Evolutionary conservation across 805 yeast genomes (phyloP).

Genomic region (Saccharomycopsis fibuligera): DNA sequence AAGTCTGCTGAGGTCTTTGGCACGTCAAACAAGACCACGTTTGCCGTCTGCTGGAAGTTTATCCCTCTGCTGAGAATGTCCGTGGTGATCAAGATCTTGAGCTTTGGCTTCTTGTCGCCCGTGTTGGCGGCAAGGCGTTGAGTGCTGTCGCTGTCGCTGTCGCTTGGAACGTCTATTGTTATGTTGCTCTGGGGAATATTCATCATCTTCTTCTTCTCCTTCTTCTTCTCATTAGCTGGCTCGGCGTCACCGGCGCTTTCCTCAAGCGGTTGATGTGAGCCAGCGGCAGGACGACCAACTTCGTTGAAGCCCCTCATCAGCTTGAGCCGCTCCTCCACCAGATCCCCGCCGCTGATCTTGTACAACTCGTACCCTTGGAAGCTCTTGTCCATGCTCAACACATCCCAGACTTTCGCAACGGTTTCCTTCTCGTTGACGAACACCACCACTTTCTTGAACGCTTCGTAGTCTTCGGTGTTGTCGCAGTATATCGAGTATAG

Average conservation of each 20-base stretch:
- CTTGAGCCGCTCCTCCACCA: slow-evolving; percentile 49
- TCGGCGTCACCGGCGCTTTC: neutral
- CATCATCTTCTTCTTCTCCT: neutral
- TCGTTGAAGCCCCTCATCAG: slow-evolving; percentile 6
- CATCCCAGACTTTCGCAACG: slow-evolving; percentile 51
- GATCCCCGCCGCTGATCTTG: slow-evolving; percentile 62
- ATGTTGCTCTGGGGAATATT: slow-evolving; percentile 16
- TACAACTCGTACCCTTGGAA: slow-evolving; percentile 50
- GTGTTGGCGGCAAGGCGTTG: slow-evolving; percentile 1
- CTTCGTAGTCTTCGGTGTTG: slow-evolving; percentile 68
- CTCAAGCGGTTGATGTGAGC: neutral
- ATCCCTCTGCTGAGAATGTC: slow-evolving; percentile 88
- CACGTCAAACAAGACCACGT: slow-evolving; percentile 76
- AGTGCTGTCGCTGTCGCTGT: slow-evolving; percentile 11
- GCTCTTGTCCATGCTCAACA: slow-evolving; percentile 33
- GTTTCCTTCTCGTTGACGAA: slow-evolving; percentile 74
- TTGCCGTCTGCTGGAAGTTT: slow-evolving; percentile 75
- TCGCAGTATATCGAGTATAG: slow-evolving; percentile 79
- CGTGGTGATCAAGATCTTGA: slow-evolving; percentile 77
- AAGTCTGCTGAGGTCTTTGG: slow-evolving; percentile 82
- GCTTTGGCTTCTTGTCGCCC: slow-evolving; percentile 1
- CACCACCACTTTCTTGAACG: slow-evolving; percentile 67
- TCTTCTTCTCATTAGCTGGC: neutral
- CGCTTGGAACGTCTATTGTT: slow-evolving; percentile 17
- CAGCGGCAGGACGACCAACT: slow-evolving; percentile 13